Percentiles rank a stretch among this genome's conserved stretches.
Conservation (phyloP, 768 basidiomycete genomes). For the Ramaria sp. region DNA sequence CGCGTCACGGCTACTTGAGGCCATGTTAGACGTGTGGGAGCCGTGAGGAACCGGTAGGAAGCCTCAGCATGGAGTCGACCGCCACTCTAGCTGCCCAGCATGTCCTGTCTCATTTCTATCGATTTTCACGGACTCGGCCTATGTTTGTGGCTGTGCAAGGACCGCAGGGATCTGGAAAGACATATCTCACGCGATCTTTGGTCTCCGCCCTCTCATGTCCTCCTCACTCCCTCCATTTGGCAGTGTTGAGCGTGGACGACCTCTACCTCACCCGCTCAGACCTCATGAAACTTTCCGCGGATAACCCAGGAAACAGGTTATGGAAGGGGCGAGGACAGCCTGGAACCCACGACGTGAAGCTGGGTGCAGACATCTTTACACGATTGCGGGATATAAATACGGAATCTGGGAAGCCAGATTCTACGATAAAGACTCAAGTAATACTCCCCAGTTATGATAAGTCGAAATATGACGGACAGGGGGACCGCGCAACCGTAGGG, state of each 20-base stretch:
- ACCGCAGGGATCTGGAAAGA: constrained; percentile 89
- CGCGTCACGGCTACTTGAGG: not conserved
- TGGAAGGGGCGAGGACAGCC: constrained; percentile 84
- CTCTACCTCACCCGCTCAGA: constrained; percentile 69
- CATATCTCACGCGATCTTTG: constrained; percentile 19
- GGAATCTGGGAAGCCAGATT: not conserved
- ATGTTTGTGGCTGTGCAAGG: constrained; percentile 85
- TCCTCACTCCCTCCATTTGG: constrained; percentile 43
- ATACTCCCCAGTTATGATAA: constrained; percentile 82
- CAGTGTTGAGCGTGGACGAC: constrained; percentile 70
- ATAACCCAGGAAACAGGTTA: constrained; percentile 50
- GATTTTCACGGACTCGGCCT: constrained; percentile 27
- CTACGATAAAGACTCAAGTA: constrained; percentile 18
- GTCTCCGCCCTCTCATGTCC: constrained; percentile 21
- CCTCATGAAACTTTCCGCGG: constrained; percentile 42
- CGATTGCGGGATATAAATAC: constrained; percentile 35
- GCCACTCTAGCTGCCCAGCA: constrained; percentile 19
- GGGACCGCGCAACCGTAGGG: constrained; percentile 58
- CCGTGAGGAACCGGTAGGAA: too few species aligned
- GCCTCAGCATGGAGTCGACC: not conserved
- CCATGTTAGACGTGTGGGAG: too few species aligned
- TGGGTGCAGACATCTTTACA: constrained; percentile 45
- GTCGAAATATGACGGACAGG: constrained; percentile 66
- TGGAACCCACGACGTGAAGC: constrained; percentile 76
- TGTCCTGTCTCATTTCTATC: constrained; percentile 24